Base-by-base conservation (phyloP, 1,284 basidiomycete genomes). In the Apiotrichum brassicae region DNA sequence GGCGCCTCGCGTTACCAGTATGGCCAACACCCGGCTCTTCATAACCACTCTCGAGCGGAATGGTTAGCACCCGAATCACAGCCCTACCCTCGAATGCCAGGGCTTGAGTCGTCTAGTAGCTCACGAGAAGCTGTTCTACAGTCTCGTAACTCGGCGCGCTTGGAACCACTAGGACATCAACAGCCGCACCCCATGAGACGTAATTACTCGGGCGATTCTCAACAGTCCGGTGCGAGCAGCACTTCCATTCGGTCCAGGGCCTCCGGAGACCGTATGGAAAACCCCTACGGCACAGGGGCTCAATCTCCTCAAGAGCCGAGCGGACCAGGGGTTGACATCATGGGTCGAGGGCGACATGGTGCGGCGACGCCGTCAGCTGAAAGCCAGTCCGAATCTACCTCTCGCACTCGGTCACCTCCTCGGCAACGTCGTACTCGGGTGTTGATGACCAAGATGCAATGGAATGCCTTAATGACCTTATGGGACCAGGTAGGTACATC, bases 391-490 rank as follows among this genome's bases (percentile, higher is more conserved):
- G 52, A 54, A 22, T 34, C 43, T 2, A 13, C 48, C 4, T 32
- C 26, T 11, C 26, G 40, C 2, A 37, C 25, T 3, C 24, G 40
- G 8, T 46, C 52, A 7, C 52, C 49, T 1, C 50, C 49, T 1
- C 34, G 44, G 9, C 51, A 46, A 7, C 57, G 60, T 4, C 39
- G 61, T n/a, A 59, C 61, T 11, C 51, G 61, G n/a, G 58, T 58
- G 11, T 45, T 63, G 32, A 61, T 63, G 61, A 61, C 61, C 6
- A 50, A 53, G 9, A 39, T 49, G 13, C 61, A 63, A 40, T 54
- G 49, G 28, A 32, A 32, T 9, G 43, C 51, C 7, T 53, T 63
- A 18, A 56, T 39, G 19, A 33, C 36, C 4, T 45, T 63, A 1
- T 61, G 59, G 59, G 47, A 53, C 13, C 34, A 45, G 35, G 61